Conservation (phyloP, 306 rosid species). For the Quercus agrifolia region DNA sequence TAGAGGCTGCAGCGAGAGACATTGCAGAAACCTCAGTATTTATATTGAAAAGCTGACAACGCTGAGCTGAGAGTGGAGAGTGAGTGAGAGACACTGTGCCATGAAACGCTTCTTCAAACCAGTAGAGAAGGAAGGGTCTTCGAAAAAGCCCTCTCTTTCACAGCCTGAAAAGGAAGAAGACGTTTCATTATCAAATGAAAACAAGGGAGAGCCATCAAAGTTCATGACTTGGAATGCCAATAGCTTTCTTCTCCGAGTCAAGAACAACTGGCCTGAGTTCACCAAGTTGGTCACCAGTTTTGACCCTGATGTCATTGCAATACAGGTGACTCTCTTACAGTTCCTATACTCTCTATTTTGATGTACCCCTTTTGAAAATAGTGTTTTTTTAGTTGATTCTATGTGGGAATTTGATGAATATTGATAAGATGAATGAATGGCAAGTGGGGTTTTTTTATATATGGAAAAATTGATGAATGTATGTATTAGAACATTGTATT, state of each 20-base stretch:
- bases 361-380: not conserved
- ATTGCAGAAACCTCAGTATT: not conserved
- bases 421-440: not conserved
- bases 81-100: slow-evolving; percentile 2
- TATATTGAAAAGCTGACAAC: not conserved
- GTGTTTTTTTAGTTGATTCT: not conserved
- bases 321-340: slow-evolving; percentile 44
- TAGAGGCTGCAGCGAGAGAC: not conserved
- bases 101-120: slow-evolving; percentile 89
- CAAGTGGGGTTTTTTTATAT: not conserved
- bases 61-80: not conserved
- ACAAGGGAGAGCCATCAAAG: slow-evolving; percentile 72
- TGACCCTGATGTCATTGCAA: slow-evolving; percentile 85
- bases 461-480: not conserved
- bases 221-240: slow-evolving; percentile 96
- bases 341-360: not conserved
- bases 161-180: slow-evolving; percentile 29
- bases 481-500: not conserved
- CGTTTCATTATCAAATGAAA: slow-evolving; percentile 9
- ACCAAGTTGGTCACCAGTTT: slow-evolving; percentile 48
- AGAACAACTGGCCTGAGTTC: slow-evolving; percentile 77
- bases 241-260: slow-evolving; percentile 78
- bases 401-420: not conserved
- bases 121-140: slow-evolving; percentile 62
- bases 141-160: slow-evolving; percentile 54